Evolutionary conservation across 192 early-diverging fungal species (phyloP).

Genomic region (Gamsiella multidivaricata): DNA sequence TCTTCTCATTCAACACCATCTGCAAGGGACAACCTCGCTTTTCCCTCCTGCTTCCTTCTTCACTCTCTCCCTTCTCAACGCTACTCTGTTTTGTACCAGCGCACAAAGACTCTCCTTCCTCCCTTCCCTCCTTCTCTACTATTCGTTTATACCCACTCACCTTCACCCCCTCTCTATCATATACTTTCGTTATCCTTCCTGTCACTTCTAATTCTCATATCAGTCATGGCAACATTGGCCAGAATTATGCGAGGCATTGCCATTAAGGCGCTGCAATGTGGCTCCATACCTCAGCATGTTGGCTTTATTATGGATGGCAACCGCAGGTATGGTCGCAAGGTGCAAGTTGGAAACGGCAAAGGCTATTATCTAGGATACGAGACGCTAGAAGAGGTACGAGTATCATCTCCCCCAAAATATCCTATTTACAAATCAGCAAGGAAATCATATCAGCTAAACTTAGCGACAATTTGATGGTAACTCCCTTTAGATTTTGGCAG

Average conservation of each 20-base stretch:
- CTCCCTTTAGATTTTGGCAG: slow-evolving; percentile 76
- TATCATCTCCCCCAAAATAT: not conserved
- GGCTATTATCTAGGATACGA: slow-evolving; percentile 89
- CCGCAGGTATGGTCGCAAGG: slow-evolving; percentile 85
- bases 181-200: not conserved
- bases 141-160: not conserved
- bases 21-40: too few species aligned
- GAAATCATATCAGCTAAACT: too few species aligned
- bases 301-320: slow-evolving; percentile 99
- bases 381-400: slow-evolving; percentile 78
- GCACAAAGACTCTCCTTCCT: not conserved
- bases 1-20: too few species aligned
- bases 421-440: not conserved
- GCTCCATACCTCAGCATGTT: slow-evolving; percentile 89
- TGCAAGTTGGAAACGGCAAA: slow-evolving; percentile 60
- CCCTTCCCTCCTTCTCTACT: not conserved
- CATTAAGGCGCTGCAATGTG: slow-evolving; percentile 63
- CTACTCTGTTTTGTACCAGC: not conserved
- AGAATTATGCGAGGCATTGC: slow-evolving; percentile 16
- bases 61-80: not conserved
- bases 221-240: slow-evolving; percentile 4
- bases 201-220: not conserved
- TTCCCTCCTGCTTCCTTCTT: too few species aligned
- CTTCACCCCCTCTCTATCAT: not conserved
- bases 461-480: not conserved